Percentiles rank a stretch among this genome's conserved stretches.
Evolutionary conservation across 1,284 basidiomycete species (phyloP).

Genomic region (Papiliotrema flavescens): DNA sequence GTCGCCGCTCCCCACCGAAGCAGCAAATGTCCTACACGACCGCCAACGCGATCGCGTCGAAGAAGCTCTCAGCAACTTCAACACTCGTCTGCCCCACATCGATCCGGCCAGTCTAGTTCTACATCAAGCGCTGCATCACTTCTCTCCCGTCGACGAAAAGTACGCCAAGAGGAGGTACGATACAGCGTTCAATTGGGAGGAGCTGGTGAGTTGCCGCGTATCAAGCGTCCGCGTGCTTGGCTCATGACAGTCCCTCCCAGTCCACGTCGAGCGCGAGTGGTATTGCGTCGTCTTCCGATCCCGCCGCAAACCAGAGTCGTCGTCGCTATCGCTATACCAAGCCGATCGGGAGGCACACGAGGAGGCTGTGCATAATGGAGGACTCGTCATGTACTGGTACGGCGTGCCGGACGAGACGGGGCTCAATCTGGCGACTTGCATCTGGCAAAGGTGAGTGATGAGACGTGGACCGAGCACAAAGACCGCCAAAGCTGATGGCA

Average conservation of each 20-base stretch:
- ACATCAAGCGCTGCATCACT: slow-evolving; percentile 75
- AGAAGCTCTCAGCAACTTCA: slow-evolving; percentile 54
- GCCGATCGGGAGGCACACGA: slow-evolving; percentile 82
- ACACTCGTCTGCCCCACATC: slow-evolving; percentile 73
- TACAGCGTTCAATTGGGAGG: slow-evolving; percentile 82
- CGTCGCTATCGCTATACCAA: slow-evolving; percentile 63
- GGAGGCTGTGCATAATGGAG: slow-evolving; percentile 81
- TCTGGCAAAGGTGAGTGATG: slow-evolving; percentile 62
- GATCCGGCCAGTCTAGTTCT: slow-evolving; percentile 76
- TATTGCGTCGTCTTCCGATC: slow-evolving; percentile 88
- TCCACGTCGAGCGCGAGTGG: slow-evolving; percentile 61
- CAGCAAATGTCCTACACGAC: background rate
- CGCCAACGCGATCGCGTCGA: slow-evolving; percentile 21
- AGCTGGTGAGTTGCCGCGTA: slow-evolving; percentile 50
- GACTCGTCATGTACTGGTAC: slow-evolving; percentile 77
- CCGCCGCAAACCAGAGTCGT: slow-evolving; percentile 56
- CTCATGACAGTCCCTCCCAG: slow-evolving; percentile 18
- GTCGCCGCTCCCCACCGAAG: slow-evolving; percentile 56
- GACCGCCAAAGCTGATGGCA: slow-evolving; percentile 32
- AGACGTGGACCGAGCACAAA: too few species aligned
- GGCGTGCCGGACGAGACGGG: slow-evolving; percentile 75
- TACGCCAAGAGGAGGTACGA: slow-evolving; percentile 66
- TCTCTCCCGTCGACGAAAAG: slow-evolving; percentile 59
- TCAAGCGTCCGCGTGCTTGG: background rate
- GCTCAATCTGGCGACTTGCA: slow-evolving; percentile 88